These are phyloP conservation scores for Jaltomata sinuosa DNA, from an alignment of 257 asterid species.

Conservation along the genomic window DNA sequence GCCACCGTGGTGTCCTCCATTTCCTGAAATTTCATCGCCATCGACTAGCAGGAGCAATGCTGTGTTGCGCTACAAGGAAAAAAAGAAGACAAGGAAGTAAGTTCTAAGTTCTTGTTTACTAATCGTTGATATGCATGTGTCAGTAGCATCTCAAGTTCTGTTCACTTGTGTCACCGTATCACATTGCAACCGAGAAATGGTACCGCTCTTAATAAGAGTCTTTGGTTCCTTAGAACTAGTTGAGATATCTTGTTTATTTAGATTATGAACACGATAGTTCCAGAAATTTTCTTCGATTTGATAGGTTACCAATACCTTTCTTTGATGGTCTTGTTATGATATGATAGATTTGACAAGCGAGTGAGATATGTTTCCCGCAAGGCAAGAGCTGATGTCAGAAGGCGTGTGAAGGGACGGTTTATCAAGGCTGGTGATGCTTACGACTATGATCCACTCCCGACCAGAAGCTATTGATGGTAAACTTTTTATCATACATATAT, in stretches of 20 bases:
- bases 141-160: background rate
- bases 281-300: background rate
- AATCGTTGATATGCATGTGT: background rate
- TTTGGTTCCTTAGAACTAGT: background rate
- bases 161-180: background rate
- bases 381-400: slow-evolving; percentile 95
- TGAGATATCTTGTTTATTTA: background rate
- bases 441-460: slow-evolving; percentile 78
- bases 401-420: slow-evolving; percentile 95
- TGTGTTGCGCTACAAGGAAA: slow-evolving; percentile 91
- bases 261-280: background rate
- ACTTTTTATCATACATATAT: background rate
- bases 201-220: background rate
- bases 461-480: slow-evolving; percentile 62
- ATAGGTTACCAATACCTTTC: background rate
- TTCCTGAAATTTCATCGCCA: slow-evolving; percentile 47
- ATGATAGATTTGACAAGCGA: slow-evolving; percentile 74
- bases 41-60: slow-evolving; percentile 70
- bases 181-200: background rate
- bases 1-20: slow-evolving; percentile 62
- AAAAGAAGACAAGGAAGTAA: slow-evolving; percentile 81
- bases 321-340: background rate
- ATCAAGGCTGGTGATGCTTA: slow-evolving; percentile 94
- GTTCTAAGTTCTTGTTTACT: slow-evolving; percentile 12
- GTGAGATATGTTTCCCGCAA: slow-evolving; percentile 93